Evolutionary conservation across 768 basidiomycete species (phyloP).

Genomic region (Ramaria rubella): DNA sequence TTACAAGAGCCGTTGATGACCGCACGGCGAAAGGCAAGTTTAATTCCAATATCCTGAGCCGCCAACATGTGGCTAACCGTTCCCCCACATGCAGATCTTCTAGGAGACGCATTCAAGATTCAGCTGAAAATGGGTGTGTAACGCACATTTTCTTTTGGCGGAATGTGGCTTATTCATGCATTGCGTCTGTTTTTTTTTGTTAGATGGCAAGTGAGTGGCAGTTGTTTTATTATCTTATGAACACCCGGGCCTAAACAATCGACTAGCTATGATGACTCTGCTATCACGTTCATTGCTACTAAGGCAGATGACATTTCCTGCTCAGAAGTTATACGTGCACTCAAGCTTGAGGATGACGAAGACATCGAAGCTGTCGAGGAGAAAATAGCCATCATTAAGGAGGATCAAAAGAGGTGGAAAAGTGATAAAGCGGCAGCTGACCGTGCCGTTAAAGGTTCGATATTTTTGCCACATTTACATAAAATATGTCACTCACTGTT

Average conservation of each 20-base stretch:
- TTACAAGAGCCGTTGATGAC: constrained; percentile 57
- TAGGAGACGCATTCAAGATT: constrained; percentile 58
- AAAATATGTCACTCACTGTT: constrained; percentile 7
- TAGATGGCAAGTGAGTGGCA: constrained; percentile 52
- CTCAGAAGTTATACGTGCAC: constrained; percentile 46
- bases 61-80: background rate
- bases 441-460: constrained; percentile 39
- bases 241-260: background rate
- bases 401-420: constrained; percentile 35
- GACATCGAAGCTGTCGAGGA: constrained; percentile 45
- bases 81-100: constrained; percentile 34
- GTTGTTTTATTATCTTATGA: too few relatives aligned
- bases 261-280: constrained; percentile 46
- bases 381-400: constrained; percentile 31
- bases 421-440: constrained; percentile 36
- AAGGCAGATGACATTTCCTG: constrained; percentile 62
- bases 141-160: background rate
- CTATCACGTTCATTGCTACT: constrained; percentile 59
- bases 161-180: too few relatives aligned
- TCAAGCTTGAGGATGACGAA: constrained; percentile 47
- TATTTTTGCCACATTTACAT: constrained; percentile 2
- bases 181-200: background rate
- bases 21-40: constrained; percentile 50
- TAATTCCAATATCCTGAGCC: background rate
- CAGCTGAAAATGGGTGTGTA: constrained; percentile 49